Percentiles rank a stretch among this genome's conserved stretches.
Conservation (phyloP, 768 basidiomycete species). For the Postia placenta region DNA sequence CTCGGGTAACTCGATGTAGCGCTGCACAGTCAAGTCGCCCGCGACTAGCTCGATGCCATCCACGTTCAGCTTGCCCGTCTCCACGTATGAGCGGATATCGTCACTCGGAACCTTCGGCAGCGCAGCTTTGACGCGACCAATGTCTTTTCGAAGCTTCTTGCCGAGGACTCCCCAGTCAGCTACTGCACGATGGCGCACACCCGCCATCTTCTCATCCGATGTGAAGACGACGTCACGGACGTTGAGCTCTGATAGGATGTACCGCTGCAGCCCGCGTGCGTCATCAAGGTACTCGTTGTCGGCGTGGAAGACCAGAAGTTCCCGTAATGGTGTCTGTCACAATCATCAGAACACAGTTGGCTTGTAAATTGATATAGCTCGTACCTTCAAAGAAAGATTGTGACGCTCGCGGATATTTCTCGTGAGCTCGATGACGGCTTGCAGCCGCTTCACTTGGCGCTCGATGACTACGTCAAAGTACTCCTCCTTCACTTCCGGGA, state of each 20-base stretch:
- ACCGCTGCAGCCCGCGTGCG: slow-evolving; percentile 75
- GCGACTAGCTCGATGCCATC: slow-evolving; percentile 85
- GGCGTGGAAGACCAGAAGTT: slow-evolving; percentile 91
- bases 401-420: slow-evolving; percentile 84
- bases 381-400: slow-evolving; percentile 83
- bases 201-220: slow-evolving; percentile 78
- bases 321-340: slow-evolving; percentile 80
- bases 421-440: slow-evolving; percentile 88
- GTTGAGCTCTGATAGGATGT: slow-evolving; percentile 93
- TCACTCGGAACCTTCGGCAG: slow-evolving; percentile 79
- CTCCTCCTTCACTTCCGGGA: slow-evolving; percentile 90
- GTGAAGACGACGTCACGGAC: slow-evolving; percentile 87
- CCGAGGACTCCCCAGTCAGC: slow-evolving; percentile 97
- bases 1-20: slow-evolving; percentile 81
- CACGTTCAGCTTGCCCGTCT: slow-evolving; percentile 72
- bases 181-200: slow-evolving; percentile 84
- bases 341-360: neutral
- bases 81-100: slow-evolving; percentile 69
- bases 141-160: slow-evolving; percentile 87
- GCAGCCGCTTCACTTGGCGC: slow-evolving; percentile 91
- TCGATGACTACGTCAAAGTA: slow-evolving; percentile 94
- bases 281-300: slow-evolving; percentile 80
- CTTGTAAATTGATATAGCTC: slow-evolving; percentile 10
- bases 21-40: slow-evolving; percentile 89
- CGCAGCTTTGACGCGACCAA: slow-evolving; percentile 83